Base-by-base conservation (phyloP, 192 early-diverging fungal species). In the Rhizoclosmatium globosum region DNA sequence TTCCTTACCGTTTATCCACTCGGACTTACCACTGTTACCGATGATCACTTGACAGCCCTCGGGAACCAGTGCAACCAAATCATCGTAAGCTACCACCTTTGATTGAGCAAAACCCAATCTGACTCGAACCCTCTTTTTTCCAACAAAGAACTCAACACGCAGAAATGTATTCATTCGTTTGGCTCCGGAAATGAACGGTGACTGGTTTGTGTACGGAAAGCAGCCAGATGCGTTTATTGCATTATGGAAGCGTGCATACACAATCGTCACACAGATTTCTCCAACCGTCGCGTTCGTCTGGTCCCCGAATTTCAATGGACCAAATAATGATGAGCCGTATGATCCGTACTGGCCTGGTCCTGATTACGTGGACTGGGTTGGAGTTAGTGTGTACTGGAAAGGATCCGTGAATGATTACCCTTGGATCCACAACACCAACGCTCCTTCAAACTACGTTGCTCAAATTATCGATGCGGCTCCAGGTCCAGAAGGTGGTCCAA, bases 171-270 rank as follows among this genome's bases (percentile, higher is more conserved):
- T 81, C 50, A 47, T 82, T n/a, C 82, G 82, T 38, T 77, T 74
- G 2, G 79, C 59, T 9, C 82, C 86, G 13, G 86, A 87, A 74
- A 86, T 87, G 84, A 74, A 74, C 21, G 74, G 74, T 3, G 58
- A 71, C 56, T 82, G 82, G 82, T 68, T 76, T 41, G 7, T 41
- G 4, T 82, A 80, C 43, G 81, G 81, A 11, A 23, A 60, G 2
- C 4, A 68, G 41, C 76, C 81, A n/a, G 47, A 39, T 9, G 53
- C 38, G 41, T 82, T 64, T 68, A 43, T 71, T 15, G 21, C 47
- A 13, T 41, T 70, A 9, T 82, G 71, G 72, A 56, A 44, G 6
- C 66, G 81, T 11, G 43, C 56, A 4, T 57, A 56, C 71, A 64
- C 2, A 1, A 67, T 57, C 42, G 23, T 71, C 19, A 79, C 19